Base-by-base conservation (phyloP, 2,329 filamentous ascomycete genomes). In the Phyllosticta citrichinensis region DNA sequence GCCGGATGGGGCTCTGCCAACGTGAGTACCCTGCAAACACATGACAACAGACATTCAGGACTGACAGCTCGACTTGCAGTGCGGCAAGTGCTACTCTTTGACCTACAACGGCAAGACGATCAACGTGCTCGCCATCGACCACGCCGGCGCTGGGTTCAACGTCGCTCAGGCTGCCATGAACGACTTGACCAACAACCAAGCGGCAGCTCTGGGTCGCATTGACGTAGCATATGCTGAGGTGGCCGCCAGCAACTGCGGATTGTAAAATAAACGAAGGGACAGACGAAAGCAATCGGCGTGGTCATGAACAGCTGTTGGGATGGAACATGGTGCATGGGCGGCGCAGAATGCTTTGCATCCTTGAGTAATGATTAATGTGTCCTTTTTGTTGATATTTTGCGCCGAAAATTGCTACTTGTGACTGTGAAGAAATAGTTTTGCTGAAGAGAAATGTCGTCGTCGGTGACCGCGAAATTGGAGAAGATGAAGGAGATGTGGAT, bases 11-110 rank as follows among this genome's bases (percentile, higher is more conserved):
- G 78, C 68, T 69, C 66, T 50, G 55, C 68, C 50, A 66, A 70
- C 64, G 70, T 70, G 65, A 52, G 66, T 58, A 57, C 14, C 24
- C 11, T 25, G 40, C 14, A n/a, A n/a, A 14, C 17, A 8, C 40
- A 22, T 22, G 22, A 22, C 20, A 11, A 51, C 17, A 22, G 5
- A 58, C 10, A n/a, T 22, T 22, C 55, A 24, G 52, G 35, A 40
- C 56, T 59, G 25, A 58, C 40, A 20, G 22, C n/a, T n/a, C 20
- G 2, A 54, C 20, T 24, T 17, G 51, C 65, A 79, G 69, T 83
- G 81, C 68, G 80, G 80, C 56, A 78, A 76, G 53, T 83, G 81
- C 74, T 82, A 80, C 68, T 68, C 73, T 58, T 65, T 83, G 60
- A 75, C 74, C 53, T 83, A 77, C 69, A 74, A 76, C 55, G 73